Conservation (phyloP, 2,329 filamentous ascomycete genomes). For the Tolypocladium endophyticum region DNA sequence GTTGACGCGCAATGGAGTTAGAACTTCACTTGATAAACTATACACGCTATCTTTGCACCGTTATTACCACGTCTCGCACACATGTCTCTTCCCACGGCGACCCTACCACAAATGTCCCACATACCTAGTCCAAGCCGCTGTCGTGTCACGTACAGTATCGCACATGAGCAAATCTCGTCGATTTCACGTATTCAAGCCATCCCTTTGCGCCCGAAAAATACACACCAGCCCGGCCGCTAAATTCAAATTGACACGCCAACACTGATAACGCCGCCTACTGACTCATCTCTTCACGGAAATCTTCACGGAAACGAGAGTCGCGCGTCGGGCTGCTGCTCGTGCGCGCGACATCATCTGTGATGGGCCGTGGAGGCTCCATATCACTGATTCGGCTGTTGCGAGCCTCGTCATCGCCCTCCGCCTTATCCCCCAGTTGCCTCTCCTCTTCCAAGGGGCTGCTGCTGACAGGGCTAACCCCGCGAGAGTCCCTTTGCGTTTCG, state of each 20-base stretch:
- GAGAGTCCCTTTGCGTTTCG: slow-evolving; percentile 16
- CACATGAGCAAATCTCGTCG: background rate
- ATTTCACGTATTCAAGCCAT: background rate
- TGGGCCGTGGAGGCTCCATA: slow-evolving; percentile 26
- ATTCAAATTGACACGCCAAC: background rate
- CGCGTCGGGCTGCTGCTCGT: slow-evolving; percentile 41
- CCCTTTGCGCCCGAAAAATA: background rate
- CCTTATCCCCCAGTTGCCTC: slow-evolving; percentile 13
- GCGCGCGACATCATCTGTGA: slow-evolving; percentile 20
- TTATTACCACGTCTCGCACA: background rate
- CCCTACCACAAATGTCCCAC: background rate
- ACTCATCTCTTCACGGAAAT: slow-evolving; percentile 47
- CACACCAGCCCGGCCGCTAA: background rate
- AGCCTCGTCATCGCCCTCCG: slow-evolving; percentile 6
- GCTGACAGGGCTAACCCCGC: slow-evolving; percentile 26
- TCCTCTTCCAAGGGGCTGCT: slow-evolving; percentile 35
- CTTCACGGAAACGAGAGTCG: slow-evolving; percentile 50
- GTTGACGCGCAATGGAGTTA: background rate
- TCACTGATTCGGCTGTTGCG: slow-evolving; percentile 4
- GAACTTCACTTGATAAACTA: background rate
- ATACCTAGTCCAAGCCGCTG: background rate
- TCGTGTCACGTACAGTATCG: background rate
- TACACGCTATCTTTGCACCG: background rate
- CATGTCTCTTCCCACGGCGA: background rate
- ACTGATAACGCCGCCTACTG: slow-evolving; percentile 8